Percentiles rank a stretch among this genome's conserved stretches.
Conservation (phyloP, 73 alveolate genomes). For the Halteria grandinella region DNA sequence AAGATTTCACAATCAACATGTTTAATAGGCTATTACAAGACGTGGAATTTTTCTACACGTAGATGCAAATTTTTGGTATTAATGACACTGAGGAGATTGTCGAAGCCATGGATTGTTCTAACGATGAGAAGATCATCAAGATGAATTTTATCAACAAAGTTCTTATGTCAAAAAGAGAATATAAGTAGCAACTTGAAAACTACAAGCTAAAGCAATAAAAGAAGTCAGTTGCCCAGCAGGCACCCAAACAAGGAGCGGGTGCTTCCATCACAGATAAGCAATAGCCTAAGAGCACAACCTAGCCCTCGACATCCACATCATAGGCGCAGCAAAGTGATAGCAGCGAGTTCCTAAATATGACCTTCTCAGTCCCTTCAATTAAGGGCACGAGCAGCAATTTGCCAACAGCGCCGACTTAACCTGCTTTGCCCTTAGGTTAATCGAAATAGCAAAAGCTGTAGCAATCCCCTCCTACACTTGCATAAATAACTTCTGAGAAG, state of each 20-base stretch:
- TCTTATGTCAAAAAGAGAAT: slow-evolving; percentile 10
- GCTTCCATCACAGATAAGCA: not conserved
- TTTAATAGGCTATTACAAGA: slow-evolving; percentile 5
- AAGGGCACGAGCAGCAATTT: too few relatives aligned
- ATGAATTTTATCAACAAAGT: slow-evolving; percentile 18
- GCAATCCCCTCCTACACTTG: not conserved
- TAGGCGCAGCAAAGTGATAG: too few relatives aligned
- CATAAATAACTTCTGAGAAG: not conserved
- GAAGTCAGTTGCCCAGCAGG: not conserved
- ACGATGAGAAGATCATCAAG: slow-evolving; percentile 16
- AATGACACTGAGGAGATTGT: not conserved
- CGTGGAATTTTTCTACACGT: slow-evolving; percentile 13
- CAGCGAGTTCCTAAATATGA: too few relatives aligned
- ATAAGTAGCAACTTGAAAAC: slow-evolving; percentile 15
- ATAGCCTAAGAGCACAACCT: too few relatives aligned
- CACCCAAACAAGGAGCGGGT: not conserved
- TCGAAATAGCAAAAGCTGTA: too few relatives aligned
- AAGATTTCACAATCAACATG: slow-evolving; percentile 7
- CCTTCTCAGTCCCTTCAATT: too few relatives aligned
- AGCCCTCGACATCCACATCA: too few relatives aligned
- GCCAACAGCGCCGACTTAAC: too few relatives aligned
- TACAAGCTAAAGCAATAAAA: slow-evolving; percentile 3
- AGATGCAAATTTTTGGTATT: slow-evolving; percentile 10
- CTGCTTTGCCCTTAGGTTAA: too few relatives aligned
- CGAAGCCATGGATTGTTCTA: slow-evolving; percentile 16